phyloP scores from a whole-genome alignment of 495 filamentous ascomycete species.

The Jackrogersella minutella region DNA sequence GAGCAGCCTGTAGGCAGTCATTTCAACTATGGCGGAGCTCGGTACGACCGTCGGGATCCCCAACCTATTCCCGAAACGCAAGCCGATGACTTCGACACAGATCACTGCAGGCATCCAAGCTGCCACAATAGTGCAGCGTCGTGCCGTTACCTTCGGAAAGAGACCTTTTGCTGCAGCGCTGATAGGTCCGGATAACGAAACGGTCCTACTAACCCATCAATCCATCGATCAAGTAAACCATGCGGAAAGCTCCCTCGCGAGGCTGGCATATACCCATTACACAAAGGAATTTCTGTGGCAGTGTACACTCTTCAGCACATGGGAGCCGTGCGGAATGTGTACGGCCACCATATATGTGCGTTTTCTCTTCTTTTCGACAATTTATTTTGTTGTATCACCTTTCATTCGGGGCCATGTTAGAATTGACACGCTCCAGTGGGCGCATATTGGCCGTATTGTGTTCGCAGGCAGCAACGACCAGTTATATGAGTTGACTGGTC shows the following conservation, averaged over 20 bases:
- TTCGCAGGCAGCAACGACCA: constrained; percentile 62
- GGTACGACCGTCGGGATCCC: not conserved
- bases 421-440: constrained; percentile 53
- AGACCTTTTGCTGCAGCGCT: constrained; percentile 60
- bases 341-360: constrained; percentile 44
- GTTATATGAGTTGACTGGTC: constrained; percentile 54
- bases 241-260: constrained; percentile 60
- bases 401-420: not conserved
- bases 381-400: not conserved
- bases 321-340: constrained; percentile 68
- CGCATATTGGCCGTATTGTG: constrained; percentile 62
- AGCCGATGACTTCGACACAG: constrained; percentile 45
- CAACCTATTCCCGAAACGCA: constrained; percentile 46
- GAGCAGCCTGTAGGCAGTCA: not conserved
- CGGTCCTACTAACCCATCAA: constrained; percentile 55
- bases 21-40: constrained; percentile 34
- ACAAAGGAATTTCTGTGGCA: constrained; percentile 56
- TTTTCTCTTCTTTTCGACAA: not conserved
- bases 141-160: constrained; percentile 53
- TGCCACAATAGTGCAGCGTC: constrained; percentile 53
- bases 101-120: constrained; percentile 48
- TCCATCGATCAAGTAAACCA: constrained; percentile 66
- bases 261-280: constrained; percentile 60
- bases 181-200: constrained; percentile 59
- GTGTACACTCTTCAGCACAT: constrained; percentile 62